These are phyloP conservation scores for Psilocybe subaeruginosa DNA, from an alignment of 768 basidiomycete genomes.

Conservation along the genomic window DNA sequence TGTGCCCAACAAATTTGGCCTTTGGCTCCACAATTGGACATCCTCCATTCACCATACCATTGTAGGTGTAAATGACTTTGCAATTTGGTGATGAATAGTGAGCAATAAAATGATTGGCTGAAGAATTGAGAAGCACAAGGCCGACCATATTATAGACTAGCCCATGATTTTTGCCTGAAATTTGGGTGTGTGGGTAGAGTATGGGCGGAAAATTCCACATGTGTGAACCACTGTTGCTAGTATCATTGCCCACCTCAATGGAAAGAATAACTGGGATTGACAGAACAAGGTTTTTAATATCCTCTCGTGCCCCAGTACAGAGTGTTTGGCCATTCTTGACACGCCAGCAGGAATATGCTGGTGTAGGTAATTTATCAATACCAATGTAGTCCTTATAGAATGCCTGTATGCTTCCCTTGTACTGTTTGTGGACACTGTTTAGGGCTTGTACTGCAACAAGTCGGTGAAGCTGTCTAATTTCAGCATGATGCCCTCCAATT, in stretches of 20 bases:
- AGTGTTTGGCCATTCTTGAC: slow-evolving; percentile 17
- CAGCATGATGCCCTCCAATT: background rate
- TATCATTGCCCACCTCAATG: slow-evolving; percentile 18
- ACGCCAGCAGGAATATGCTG: slow-evolving; percentile 17
- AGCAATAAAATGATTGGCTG: slow-evolving; percentile 25
- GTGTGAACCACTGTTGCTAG: background rate
- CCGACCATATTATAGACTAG: slow-evolving; percentile 28
- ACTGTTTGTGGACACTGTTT: background rate
- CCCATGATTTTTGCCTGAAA: slow-evolving; percentile 3
- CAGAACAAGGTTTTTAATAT: slow-evolving; percentile 16
- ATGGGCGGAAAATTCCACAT: slow-evolving; percentile 25
- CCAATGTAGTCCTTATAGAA: slow-evolving; percentile 1
- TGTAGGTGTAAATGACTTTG: slow-evolving; percentile 24
- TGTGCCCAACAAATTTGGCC: slow-evolving; percentile 10
- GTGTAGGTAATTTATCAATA: background rate
- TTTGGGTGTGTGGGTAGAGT: slow-evolving; percentile 14
- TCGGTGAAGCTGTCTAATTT: background rate
- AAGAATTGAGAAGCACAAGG: slow-evolving; percentile 19
- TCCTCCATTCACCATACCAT: slow-evolving; percentile 20
- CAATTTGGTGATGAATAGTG: slow-evolving; percentile 17
- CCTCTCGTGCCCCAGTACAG: slow-evolving; percentile 17
- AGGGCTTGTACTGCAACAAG: background rate
- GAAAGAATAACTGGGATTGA: slow-evolving; percentile 23
- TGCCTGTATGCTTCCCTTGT: slow-evolving; percentile 1
- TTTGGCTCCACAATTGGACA: slow-evolving; percentile 10